Percentiles rank a stretch among this genome's conserved stretches.
phyloP scores from a whole-genome alignment of 1,284 basidiomycete species.

The Ustilago hordei region DNA sequence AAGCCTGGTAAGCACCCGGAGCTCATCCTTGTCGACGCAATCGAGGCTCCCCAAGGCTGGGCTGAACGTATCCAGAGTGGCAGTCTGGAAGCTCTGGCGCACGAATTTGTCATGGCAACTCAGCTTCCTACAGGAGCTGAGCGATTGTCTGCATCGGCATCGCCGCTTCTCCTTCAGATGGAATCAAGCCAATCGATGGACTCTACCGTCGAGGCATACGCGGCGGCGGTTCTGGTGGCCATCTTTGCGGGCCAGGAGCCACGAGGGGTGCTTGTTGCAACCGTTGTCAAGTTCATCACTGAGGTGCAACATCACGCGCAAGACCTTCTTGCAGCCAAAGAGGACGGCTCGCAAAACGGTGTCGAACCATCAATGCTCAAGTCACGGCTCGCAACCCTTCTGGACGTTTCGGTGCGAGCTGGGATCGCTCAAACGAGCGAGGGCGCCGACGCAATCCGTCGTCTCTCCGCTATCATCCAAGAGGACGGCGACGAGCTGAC shows the following conservation, averaged over 20 bases:
- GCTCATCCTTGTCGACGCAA: slow-evolving; percentile 41
- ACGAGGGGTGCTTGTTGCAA: neutral
- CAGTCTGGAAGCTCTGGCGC: slow-evolving; percentile 55
- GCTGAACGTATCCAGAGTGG: slow-evolving; percentile 55
- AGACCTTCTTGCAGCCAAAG: slow-evolving; percentile 7
- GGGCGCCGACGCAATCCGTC: neutral
- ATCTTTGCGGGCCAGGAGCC: slow-evolving; percentile 5
- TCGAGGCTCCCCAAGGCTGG: slow-evolving; percentile 52
- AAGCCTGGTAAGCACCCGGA: slow-evolving; percentile 52
- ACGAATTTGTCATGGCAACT: slow-evolving; percentile 65
- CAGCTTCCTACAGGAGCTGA: slow-evolving; percentile 38
- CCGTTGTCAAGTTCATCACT: slow-evolving; percentile 14
- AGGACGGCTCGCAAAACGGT: neutral
- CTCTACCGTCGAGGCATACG: slow-evolving; percentile 20
- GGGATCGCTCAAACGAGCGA: slow-evolving; percentile 15
- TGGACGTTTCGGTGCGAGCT: slow-evolving; percentile 24
- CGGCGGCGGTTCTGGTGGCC: slow-evolving; percentile 18
- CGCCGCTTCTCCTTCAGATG: slow-evolving; percentile 9
- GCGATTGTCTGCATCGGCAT: neutral
- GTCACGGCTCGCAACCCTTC: slow-evolving; percentile 24
- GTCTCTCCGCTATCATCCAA: slow-evolving; percentile 10
- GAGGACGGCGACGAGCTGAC: slow-evolving; percentile 14
- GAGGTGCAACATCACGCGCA: slow-evolving; percentile 20
- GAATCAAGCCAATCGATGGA: neutral
- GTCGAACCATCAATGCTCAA: slow-evolving; percentile 11